phyloP scores from a whole-genome alignment of 441 rosid genomes.

The Erodium trifolium region DNA sequence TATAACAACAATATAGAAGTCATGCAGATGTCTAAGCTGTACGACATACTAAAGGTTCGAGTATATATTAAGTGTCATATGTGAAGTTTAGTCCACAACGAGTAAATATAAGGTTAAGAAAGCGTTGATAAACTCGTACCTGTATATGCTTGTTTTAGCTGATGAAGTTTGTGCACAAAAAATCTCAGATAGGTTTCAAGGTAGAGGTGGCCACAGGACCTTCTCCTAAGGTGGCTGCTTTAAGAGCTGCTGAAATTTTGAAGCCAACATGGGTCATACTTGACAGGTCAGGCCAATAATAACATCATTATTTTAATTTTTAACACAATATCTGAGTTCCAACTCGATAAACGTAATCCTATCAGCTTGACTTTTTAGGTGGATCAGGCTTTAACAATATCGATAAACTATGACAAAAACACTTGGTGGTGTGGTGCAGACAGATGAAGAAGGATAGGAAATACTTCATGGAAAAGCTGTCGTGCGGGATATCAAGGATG shows the following conservation, averaged over 20 bases:
- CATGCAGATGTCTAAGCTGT: slow-evolving; percentile 24
- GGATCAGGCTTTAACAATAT: too few relatives aligned
- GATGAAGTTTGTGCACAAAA: slow-evolving; percentile 5
- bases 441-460: slow-evolving; percentile 43
- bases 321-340: too few relatives aligned
- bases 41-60: slow-evolving; percentile 30
- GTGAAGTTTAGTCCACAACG: too few relatives aligned
- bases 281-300: slow-evolving; percentile 36
- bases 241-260: slow-evolving; percentile 30
- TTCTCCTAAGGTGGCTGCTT: slow-evolving; percentile 30
- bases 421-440: slow-evolving; percentile 24
- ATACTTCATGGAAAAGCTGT: slow-evolving; percentile 39
- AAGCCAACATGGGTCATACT: slow-evolving; percentile 34
- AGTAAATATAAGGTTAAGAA: too few relatives aligned
- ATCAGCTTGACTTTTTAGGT: too few relatives aligned
- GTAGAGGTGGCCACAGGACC: slow-evolving; percentile 38
- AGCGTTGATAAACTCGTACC: too few relatives aligned
- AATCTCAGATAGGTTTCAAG: slow-evolving; percentile 37
- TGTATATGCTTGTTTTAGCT: too few relatives aligned
- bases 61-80: too few relatives aligned
- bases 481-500: slow-evolving; percentile 42
- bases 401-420: background rate
- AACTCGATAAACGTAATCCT: too few relatives aligned
- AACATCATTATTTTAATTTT: background rate
- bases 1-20: slow-evolving; percentile 31